Evolutionary conservation across 1,284 basidiomycete genomes (phyloP).

Genomic region (Cystobasidium sp.): DNA sequence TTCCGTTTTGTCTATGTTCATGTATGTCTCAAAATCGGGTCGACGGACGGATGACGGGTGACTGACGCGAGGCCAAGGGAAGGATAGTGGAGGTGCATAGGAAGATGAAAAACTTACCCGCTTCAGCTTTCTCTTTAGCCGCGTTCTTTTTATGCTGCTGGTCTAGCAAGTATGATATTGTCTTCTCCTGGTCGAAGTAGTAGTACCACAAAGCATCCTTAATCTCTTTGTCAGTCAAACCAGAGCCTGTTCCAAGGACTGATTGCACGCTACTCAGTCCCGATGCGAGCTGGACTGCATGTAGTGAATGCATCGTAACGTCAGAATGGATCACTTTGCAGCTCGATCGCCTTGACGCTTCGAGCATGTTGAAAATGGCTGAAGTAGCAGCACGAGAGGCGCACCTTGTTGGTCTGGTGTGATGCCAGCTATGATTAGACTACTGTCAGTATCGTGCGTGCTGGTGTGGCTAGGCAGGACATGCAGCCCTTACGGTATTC

Average conservation of each 20-base stretch:
- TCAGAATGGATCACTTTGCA: constrained; percentile 20
- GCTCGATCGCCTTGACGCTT: constrained; percentile 18
- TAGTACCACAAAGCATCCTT: constrained; percentile 83
- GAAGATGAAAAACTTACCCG: constrained; percentile 68
- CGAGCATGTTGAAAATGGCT: constrained; percentile 4
- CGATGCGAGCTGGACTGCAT: constrained; percentile 71
- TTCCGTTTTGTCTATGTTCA: constrained; percentile 20
- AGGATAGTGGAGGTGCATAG: not conserved
- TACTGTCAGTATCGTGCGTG: not conserved
- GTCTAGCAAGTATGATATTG: constrained; percentile 68
- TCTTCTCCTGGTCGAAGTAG: constrained; percentile 82
- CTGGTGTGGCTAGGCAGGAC: not conserved
- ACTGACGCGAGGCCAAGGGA: not conserved
- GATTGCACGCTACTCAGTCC: constrained; percentile 70
- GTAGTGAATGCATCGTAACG: not conserved
- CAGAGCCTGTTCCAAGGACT: constrained; percentile 69
- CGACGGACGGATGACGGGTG: constrained; percentile 14
- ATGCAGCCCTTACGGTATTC: constrained; percentile 44
- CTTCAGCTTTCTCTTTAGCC: constrained; percentile 66
- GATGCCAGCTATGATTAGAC: constrained; percentile 29
- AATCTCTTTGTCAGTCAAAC: constrained; percentile 74
- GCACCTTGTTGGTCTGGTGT: constrained; percentile 64
- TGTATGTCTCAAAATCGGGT: constrained; percentile 14
- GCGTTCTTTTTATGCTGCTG: constrained; percentile 50
- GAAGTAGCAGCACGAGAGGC: constrained; percentile 25